Percentiles rank a stretch among this genome's conserved stretches.
These are phyloP conservation scores for Hyphopichia khmerensis DNA, from an alignment of 1,139 yeast species.

Conservation along the genomic window DNA sequence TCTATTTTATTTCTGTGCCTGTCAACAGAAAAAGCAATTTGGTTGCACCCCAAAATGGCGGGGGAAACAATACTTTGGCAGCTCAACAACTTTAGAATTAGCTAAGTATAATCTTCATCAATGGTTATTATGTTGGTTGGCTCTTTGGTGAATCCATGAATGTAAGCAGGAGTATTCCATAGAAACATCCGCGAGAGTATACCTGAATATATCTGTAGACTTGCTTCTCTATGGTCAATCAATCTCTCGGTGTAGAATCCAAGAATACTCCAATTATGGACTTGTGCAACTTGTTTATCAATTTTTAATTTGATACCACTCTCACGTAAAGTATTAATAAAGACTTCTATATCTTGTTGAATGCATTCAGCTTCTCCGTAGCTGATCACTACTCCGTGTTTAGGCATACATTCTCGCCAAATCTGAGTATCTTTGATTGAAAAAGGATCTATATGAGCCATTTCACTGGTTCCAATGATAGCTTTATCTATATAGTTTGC, in stretches of 20 bases:
- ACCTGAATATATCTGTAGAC: slow-evolving; percentile 25
- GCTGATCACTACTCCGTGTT: slow-evolving; percentile 10
- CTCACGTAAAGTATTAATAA: slow-evolving; percentile 16
- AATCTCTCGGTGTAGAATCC: slow-evolving; percentile 27
- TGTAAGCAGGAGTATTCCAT: slow-evolving; percentile 13
- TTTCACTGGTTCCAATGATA: neutral
- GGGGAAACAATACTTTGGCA: neutral
- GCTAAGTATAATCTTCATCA: slow-evolving; percentile 19
- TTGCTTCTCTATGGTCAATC: slow-evolving; percentile 33
- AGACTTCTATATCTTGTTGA: slow-evolving; percentile 28
- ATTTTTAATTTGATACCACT: slow-evolving; percentile 20
- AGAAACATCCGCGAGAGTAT: slow-evolving; percentile 24
- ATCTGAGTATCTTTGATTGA: neutral
- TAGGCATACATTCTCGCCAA: slow-evolving; percentile 4
- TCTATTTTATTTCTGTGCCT: too few relatives aligned
- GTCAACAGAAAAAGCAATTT: too few relatives aligned
- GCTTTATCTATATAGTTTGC: neutral
- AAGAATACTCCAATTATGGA: slow-evolving; percentile 33
- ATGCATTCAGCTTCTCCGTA: slow-evolving; percentile 12
- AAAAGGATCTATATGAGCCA: neutral
- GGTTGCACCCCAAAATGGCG: slow-evolving; percentile 1
- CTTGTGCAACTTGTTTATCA: slow-evolving; percentile 17
- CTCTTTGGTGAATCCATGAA: slow-evolving; percentile 16
- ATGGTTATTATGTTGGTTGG: slow-evolving; percentile 28
- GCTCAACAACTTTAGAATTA: neutral